Evolutionary conservation across 2,329 filamentous ascomycete species (phyloP), one percentile per base, ranked within the genome.

Genomic region (Pestalotiopsis sp.): DNA sequence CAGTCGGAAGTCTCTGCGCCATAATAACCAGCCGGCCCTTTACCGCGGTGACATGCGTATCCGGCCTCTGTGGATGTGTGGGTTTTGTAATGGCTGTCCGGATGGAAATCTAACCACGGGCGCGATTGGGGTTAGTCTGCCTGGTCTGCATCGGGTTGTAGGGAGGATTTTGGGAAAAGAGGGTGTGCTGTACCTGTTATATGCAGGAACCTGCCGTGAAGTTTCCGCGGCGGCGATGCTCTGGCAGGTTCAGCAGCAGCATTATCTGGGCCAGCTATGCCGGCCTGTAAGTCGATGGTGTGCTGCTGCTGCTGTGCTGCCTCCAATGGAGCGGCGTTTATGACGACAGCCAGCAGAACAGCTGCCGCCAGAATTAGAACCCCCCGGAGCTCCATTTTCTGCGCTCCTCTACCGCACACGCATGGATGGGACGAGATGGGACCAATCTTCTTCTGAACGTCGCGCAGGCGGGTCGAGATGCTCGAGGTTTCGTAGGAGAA

Each of bases 1-100:
- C 96, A 99, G 69, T 94, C 93, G 9, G 93, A 93, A 1, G 91
- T 94, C 79, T 96, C 93, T 67, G 94, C 91, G 75, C 96, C 96
- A 77, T 94, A 96, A 64, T 87, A 85, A 60, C 95, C 95, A 7
- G 95, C 92, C 5, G 89, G 83, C 13, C 96, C 96, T 69, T 89
- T 83, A 69, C 91, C 91, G 67, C 91, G 87, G 77, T 99, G 96
- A 81, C 96, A 99, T 70, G 92, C 91, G 71, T 88, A 81, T 38
- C 88, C 86, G 73, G 89, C 85, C 49, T 87, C 85, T 59, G 92
- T 92, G 27, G 92, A 92, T 12, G 93, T 88, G 79, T 95, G 92
- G 7, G 88, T 81, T 80, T 93, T 91, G 85, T 98, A 99, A 81
- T 93, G 93, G 58, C 89, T 88, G 79, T 99, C 96, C 61, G 94